Base-by-base conservation (phyloP, 306 rosid genomes). In the Rubus parviflorus region DNA sequence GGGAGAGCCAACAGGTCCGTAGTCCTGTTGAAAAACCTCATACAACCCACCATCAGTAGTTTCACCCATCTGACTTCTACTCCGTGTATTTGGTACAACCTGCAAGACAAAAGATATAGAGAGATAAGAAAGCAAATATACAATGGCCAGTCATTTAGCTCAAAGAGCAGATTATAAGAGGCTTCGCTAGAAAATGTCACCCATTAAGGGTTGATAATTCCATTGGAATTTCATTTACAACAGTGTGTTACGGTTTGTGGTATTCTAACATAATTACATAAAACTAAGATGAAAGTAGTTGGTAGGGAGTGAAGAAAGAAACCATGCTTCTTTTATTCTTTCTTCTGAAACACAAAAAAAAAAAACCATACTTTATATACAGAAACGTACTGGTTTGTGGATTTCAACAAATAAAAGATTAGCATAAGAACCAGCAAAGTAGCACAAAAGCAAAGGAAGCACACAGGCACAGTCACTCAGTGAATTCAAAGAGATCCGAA, bases 51-150 rank as follows among this genome's bases (percentile, higher is more conserved):
- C 99, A 77, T 95, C 99, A 16, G 99, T 95, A 47, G 94, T 92
- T 86, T 95, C 99, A 51, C 99, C 99, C 99, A 95, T 95, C 87
- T 95, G 99, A 83, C 98, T 93, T 91, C 97, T 83, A 81, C 97
- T 95, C 49, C 97, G 92, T 9, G 96, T 81, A 75, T 92, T 89
- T 53, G 97, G 99, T 82, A 95, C 97, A 53, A 95, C 99, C 99
- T 95, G 90, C 74, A 81, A 75, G 48, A 65, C 40, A 61, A 53
- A 58, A 74, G 23, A 9, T 35, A 56, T 45, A 23, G 47, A 48
- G 72, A 62, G 25, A 64, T 25, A n/a, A 76, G 7, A 19, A 52
- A 51, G 17, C 42, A 56, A 52, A 45, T 51, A 57, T 60, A 48
- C 37, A 14, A 9, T 23, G 19, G n/a, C 8, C 68, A 25, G 67